Percentiles rank a stretch among this genome's conserved stretches.
These are phyloP conservation scores for Aristolochia californica DNA, from an alignment of 164 flowering plant species.

Conservation along the genomic window DNA sequence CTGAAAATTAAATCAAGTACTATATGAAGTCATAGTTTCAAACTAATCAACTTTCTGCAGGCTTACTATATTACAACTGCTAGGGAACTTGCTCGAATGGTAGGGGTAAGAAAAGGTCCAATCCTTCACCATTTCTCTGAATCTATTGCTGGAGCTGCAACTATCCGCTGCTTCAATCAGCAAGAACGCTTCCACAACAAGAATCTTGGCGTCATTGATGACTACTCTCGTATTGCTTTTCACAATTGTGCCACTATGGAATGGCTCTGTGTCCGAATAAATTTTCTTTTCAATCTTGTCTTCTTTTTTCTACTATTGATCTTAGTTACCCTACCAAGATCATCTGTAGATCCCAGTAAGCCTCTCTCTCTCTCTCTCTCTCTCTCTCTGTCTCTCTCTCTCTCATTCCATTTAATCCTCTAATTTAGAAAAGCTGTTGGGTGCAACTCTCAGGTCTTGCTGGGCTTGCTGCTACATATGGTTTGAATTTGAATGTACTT, in stretches of 20 bases:
- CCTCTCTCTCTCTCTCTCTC: too few relatives aligned
- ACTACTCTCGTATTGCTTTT: conserved; percentile 59
- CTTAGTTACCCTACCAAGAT: conserved; percentile 59
- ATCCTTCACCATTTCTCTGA: conserved; percentile 76
- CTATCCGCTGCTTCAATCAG: conserved; percentile 63
- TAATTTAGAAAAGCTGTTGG: not conserved
- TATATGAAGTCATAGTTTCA: too few relatives aligned
- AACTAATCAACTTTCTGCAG: conserved; percentile 25
- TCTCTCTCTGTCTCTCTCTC: too few relatives aligned
- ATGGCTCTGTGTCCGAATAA: conserved; percentile 70
- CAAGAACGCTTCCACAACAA: conserved; percentile 44
- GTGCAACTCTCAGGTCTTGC: conserved; percentile 45
- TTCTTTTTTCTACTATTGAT: conserved; percentile 68
- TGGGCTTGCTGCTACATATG: conserved; percentile 72
- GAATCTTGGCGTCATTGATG: conserved; percentile 38
- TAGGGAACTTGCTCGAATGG: conserved; percentile 81
- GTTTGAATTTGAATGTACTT: conserved; percentile 60
- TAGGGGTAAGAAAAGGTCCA: conserved; percentile 55
- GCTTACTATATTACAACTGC: conserved; percentile 74
- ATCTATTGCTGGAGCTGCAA: conserved; percentile 51
- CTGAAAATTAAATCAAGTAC: too few relatives aligned
- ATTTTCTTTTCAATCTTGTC: conserved; percentile 65
- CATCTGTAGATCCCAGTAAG: conserved; percentile 77
- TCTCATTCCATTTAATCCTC: too few relatives aligned
- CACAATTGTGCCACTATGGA: conserved; percentile 71